Base-by-base conservation (phyloP, 345 rosid genomes). In the Citrus reticulata region DNA sequence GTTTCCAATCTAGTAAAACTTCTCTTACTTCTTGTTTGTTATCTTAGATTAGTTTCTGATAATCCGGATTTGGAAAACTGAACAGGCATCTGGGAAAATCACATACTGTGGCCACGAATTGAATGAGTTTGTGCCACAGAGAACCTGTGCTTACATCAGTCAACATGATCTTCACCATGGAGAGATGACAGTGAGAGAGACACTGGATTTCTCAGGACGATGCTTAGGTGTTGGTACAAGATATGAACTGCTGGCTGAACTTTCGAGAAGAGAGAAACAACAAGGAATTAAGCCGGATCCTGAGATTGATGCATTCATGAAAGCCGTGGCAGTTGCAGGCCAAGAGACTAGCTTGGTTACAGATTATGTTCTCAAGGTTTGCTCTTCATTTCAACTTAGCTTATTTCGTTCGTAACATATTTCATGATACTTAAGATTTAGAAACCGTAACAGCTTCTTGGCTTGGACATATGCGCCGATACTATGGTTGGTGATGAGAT, bases 231-330 rank as follows among this genome's bases (percentile, higher is more conserved):
- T 91, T 46, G 97, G 98, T 19, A 81, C 91, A 5, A 81, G 88
- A 46, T 91, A 93, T 55, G 95, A 91, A 30, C 16, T 93, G 84
- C 78, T 93, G 19, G 86, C 91, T 13, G 98, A 95, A 79, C 86
- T 95, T 65, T 85, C 91, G 4, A 91, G 97, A 84, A 80, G 98
- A 78, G 98, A 95, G 79, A 92, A 86, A 81, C 91, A 84, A 27
- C 89, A 91, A 0, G 89, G 89, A 25, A 92, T 95, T 64, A 89
- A 87, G 70, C 94, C 94, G 2, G 94, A 91, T 83, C 93, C 94
- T 78, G 97, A 93, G 76, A 90, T 87, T 60, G 98, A 95, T 77
- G 86, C 93, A 34, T 95, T 91, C 85, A 90, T 93, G 98, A 95
- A 93, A 82, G 90, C 92, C 68, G 85, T 83, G 9, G 83, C 94